Percentiles rank a stretch among this genome's conserved stretches.
These are phyloP conservation scores for Fusarium devonianum DNA, from an alignment of 2,329 filamentous ascomycete species.

Conservation along the genomic window DNA sequence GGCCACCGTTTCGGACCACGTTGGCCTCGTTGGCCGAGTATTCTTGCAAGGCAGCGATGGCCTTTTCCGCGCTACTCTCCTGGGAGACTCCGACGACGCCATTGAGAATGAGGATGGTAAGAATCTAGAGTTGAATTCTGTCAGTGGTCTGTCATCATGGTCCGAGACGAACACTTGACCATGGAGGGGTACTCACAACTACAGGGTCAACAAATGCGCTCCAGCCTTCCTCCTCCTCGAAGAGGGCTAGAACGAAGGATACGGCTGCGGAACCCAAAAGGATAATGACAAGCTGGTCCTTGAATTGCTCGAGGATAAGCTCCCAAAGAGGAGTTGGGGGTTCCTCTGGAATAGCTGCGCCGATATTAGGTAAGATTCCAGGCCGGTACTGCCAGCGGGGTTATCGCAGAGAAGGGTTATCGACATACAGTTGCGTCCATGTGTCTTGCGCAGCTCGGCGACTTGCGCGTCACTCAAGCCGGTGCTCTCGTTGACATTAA, in stretches of 20 bases:
- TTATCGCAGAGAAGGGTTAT: conserved; percentile 8
- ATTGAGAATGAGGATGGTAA: conserved; percentile 96
- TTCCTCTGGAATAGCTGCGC: conserved; percentile 75
- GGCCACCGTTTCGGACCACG: conserved; percentile 81
- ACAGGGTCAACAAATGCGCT: conserved; percentile 95
- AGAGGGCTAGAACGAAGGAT: conserved; percentile 90
- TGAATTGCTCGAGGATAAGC: conserved; percentile 97
- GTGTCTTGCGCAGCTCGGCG: conserved; percentile 59
- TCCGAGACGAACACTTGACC: too few species aligned
- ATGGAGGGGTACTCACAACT: conserved; percentile 91
- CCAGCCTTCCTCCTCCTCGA: conserved; percentile 94
- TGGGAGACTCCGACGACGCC: conserved; percentile 97
- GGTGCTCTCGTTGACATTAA: conserved; percentile 61
- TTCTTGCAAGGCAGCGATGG: conserved; percentile 96
- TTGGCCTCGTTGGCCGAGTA: conserved; percentile 99
- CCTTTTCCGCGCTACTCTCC: conserved; percentile 98
- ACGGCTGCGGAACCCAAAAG: conserved; percentile 90
- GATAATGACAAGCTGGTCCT: conserved; percentile 97
- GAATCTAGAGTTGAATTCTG: conserved; percentile 66
- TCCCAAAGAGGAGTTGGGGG: conserved; percentile 96
- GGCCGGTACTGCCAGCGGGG: conserved; percentile 13
- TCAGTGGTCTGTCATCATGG: conserved; percentile 1
- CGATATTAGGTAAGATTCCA: conserved; percentile 19
- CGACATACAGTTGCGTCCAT: conserved; percentile 71
- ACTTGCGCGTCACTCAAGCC: conserved; percentile 70